Evolutionary conservation across 1,284 basidiomycete species (phyloP).

Genomic region (Cutaneotrichosporon cyanovorans): DNA sequence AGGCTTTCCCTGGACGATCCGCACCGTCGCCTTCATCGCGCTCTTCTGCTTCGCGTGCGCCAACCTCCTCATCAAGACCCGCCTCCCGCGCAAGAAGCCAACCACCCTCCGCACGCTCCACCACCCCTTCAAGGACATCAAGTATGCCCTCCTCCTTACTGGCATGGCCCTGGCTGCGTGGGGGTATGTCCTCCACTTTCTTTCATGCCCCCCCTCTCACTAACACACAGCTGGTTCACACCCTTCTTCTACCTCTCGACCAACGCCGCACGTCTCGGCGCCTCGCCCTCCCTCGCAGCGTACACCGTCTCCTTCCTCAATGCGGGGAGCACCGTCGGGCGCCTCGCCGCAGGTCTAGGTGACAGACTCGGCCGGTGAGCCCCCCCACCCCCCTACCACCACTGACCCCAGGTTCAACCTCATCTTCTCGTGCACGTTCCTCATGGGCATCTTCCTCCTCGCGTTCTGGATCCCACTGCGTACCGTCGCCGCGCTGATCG

Average conservation of each 20-base stretch:
- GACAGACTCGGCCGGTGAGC: constrained; percentile 12
- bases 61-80: constrained; percentile 16
- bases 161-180: constrained; percentile 26
- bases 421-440: constrained; percentile 22
- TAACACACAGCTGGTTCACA: no score
- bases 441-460: constrained; percentile 18
- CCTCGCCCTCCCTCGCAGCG: constrained; percentile 22
- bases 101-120: constrained; percentile 15
- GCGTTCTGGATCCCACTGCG: constrained; percentile 22
- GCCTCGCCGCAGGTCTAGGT: constrained; percentile 11
- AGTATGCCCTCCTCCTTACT: constrained; percentile 21
- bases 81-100: constrained; percentile 18
- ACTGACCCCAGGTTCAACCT: no score
- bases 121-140: constrained; percentile 20
- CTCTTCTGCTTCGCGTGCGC: constrained; percentile 19
- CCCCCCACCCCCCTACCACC: no score
- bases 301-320: constrained; percentile 33
- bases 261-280: constrained; percentile 28
- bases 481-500: constrained; percentile 26
- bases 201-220: no score
- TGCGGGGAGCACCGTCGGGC: constrained; percentile 27
- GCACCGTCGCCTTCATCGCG: constrained; percentile 24
- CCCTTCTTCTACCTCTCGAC: constrained; percentile 32
- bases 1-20: constrained; percentile 25
- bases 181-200: no score